Base-by-base conservation (phyloP, 495 filamentous ascomycete genomes). In the Aspergillus cristatus region DNA sequence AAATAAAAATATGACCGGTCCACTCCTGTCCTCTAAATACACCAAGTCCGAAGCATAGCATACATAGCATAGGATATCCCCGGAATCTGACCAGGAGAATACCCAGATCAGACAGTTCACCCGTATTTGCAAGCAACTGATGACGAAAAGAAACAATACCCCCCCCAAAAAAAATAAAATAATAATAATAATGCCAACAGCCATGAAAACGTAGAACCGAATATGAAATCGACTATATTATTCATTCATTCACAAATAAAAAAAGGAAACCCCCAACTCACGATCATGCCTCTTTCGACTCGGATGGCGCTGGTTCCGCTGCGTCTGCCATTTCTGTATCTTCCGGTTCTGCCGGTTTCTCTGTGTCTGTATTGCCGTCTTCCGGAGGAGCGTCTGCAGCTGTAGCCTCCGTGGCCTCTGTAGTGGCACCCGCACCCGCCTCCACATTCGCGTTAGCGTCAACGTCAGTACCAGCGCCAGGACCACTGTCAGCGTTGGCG, bases 241-340 rank as follows among this genome's bases (percentile, higher is more conserved):
- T 4, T 4, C 20, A 8, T 4, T 4, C 28, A 22, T 15, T 17
- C 32, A 29, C 18, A 14, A 37, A 32, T 16, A 29, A 29, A 25
- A 16, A 35, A 41, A 8, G 20, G 20, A 4, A 24, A 24, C 8
- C 4, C 20, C 4, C 20, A 24, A 4, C 4, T 4, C 20, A 24
- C 8, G 20, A 8, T 18, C n/a, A 30, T 30, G 10, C 13, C 24
- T 37, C 35, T 22, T 37, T 37, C 34, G 36, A 26, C 45, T 43
- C 42, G n/a, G 37, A 30, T 22, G 34, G 41, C 0, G 35, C 36
- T 30, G 52, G 45, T 38, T 55, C 58, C 10, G 48, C 55, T 11
- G 48, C 55, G 26, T 66, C 62, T 0, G 50, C 41, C 65, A 67
- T 68, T 14, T 65, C 62, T 7, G 55, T 51, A 35, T 68, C 62